Evolutionary conservation across 805 yeast genomes (phyloP).

Genomic region (Kregervanrija fluxuum): DNA sequence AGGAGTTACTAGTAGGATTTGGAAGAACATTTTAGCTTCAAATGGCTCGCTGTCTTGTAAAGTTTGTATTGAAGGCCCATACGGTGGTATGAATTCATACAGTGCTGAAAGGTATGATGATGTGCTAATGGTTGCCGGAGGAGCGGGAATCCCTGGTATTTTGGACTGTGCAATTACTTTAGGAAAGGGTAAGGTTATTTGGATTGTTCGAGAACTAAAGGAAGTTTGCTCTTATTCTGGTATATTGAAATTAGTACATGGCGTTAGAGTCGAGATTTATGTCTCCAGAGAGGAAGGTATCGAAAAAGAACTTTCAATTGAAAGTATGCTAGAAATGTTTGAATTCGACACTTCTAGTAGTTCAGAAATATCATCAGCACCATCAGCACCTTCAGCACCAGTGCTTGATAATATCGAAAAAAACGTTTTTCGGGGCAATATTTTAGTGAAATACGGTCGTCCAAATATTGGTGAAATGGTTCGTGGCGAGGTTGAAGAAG

Average conservation of each 20-base stretch:
- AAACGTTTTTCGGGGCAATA: too few species aligned
- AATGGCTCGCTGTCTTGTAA: conserved; percentile 11
- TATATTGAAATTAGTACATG: conserved; percentile 20
- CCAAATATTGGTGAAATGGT: conserved; percentile 31
- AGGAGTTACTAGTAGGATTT: conserved; percentile 43
- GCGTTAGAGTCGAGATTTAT: conserved; percentile 25
- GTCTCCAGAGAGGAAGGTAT: conserved; percentile 27
- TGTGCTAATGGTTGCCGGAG: not conserved
- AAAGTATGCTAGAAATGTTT: too few species aligned
- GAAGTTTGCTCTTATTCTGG: too few species aligned
- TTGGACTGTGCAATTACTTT: conserved; percentile 30
- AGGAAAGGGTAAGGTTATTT: too few species aligned
- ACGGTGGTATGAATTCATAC: conserved; percentile 18
- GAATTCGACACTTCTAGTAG: too few species aligned
- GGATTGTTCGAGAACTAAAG: too few species aligned
- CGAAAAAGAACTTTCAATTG: not conserved
- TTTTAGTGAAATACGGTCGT: conserved; percentile 35
- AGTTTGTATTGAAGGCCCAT: conserved; percentile 59
- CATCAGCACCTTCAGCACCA: too few species aligned
- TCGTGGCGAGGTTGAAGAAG: conserved; percentile 24
- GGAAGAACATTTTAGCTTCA: conserved; percentile 19
- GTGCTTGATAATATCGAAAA: too few species aligned
- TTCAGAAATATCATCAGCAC: too few species aligned
- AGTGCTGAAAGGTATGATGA: conserved; percentile 32
- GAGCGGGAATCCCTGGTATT: conserved; percentile 33